Percentiles rank a stretch among this genome's conserved stretches.
These are phyloP conservation scores for Stagonosporopsis tanaceti DNA, from an alignment of 2,329 filamentous ascomycete genomes.

Conservation along the genomic window DNA sequence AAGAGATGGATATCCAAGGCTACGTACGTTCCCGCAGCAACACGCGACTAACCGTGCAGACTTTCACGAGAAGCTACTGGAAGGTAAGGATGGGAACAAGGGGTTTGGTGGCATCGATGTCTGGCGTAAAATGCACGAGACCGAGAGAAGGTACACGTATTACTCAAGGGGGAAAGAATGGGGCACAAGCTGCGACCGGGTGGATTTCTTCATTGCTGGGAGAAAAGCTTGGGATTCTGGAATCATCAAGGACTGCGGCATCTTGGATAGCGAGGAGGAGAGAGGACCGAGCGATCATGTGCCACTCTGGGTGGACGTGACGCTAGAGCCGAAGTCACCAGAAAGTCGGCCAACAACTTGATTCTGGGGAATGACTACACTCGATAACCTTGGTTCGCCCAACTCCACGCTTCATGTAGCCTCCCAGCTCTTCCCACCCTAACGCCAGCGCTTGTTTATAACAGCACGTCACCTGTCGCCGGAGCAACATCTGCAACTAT, in stretches of 20 bases:
- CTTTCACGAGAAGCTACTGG: slow-evolving; percentile 60
- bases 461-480: background rate
- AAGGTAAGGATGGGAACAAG: background rate
- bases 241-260: slow-evolving; percentile 49
- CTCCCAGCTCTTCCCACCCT: background rate
- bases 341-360: background rate
- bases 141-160: slow-evolving; percentile 59
- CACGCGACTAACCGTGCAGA: slow-evolving; percentile 61
- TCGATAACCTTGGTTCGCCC: background rate
- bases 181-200: slow-evolving; percentile 62
- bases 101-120: slow-evolving; percentile 53
- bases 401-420: background rate
- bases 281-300: slow-evolving; percentile 64
- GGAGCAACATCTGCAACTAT: slow-evolving; percentile 1
- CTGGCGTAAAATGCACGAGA: slow-evolving; percentile 56
- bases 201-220: slow-evolving; percentile 61
- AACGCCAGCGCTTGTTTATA: background rate
- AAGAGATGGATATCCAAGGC: slow-evolving; percentile 58
- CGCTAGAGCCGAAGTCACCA: background rate
- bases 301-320: slow-evolving; percentile 55
- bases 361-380: background rate
- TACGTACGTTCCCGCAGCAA: slow-evolving; percentile 52
- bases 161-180: slow-evolving; percentile 55
- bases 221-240: slow-evolving; percentile 50
- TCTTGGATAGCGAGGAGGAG: slow-evolving; percentile 54